Evolutionary conservation across 352 stramenopile genomes (phyloP), one percentile per base, ranked within the genome.

Genomic region (Pythium aphanidermatum): DNA sequence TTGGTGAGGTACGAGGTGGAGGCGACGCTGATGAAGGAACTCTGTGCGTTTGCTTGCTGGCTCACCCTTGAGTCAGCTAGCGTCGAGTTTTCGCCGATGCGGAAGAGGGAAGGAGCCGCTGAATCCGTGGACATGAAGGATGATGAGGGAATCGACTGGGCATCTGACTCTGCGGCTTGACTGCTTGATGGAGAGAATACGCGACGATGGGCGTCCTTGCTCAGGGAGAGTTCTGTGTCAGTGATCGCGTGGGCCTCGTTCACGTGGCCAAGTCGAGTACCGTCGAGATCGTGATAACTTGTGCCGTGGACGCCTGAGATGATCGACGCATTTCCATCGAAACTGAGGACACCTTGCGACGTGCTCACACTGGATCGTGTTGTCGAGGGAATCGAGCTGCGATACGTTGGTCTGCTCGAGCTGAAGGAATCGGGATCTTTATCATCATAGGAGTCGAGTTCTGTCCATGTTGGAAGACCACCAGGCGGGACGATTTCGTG

Each of bases 211-310:
- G 52, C 58, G 46, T 65, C 51, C n/a, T 39, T 12, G 28, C 44
- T 45, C 26, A 58, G 39, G 20, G 59, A 64, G 2, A 79, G 46
- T 36, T 80, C 70, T 5, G 66, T 76, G 36, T 68, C 66, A 28
- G 53, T 71, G 16, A 79, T 33, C 7, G 58, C 70, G 33, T 46
- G 27, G 26, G 31, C 45, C 6, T 24, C 51, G 58, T 54, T 49
- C 52, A 60, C 24, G 33, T 60, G 44, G 26, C 58, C 61, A 41
- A 46, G 46, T 37, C 33, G 28, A n/a, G 43, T 46, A 38, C 31
- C 57, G 51, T 20, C 48, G 40, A 73, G 64, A 20, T 60, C 74
- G 50, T 70, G 63, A 41, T 85, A 85, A 46, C 63, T 70, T 20
- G 43, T 46, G 2, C 62, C 58, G 2, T 69, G 68, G 23, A 68